phyloP scores from a whole-genome alignment of 2,329 filamentous ascomycete species.

The Hypomyces rosellus region DNA sequence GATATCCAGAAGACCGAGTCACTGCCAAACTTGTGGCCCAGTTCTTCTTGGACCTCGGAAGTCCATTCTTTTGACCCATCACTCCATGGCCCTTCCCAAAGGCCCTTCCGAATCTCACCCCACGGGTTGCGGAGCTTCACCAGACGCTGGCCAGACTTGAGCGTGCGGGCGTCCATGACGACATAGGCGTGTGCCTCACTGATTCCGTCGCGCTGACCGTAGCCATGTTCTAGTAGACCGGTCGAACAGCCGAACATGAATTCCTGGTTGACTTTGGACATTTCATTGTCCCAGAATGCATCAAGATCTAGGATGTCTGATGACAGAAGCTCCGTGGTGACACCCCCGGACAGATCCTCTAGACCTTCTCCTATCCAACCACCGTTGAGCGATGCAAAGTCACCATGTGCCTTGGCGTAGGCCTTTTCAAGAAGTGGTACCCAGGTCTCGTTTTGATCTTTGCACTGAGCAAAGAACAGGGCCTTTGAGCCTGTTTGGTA shows the following conservation, averaged over 20 bases:
- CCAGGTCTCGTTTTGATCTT: conserved; percentile 76
- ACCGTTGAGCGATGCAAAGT: conserved; percentile 64
- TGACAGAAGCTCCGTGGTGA: conserved; percentile 62
- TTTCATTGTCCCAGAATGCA: conserved; percentile 75
- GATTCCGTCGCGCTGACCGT: conserved; percentile 54
- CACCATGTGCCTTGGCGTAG: conserved; percentile 77
- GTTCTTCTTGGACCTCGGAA: conserved; percentile 48
- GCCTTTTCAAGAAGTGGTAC: conserved; percentile 75
- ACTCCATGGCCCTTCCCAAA: conserved; percentile 55
- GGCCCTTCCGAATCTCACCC: conserved; percentile 51
- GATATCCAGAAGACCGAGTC: conserved; percentile 61
- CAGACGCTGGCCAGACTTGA: conserved; percentile 47
- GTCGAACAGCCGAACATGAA: conserved; percentile 70
- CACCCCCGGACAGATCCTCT: conserved; percentile 59
- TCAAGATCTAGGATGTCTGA: conserved; percentile 72
- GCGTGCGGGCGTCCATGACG: conserved; percentile 50
- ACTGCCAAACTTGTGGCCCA: conserved; percentile 53
- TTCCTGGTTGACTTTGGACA: conserved; percentile 72
- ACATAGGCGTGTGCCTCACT: conserved; percentile 54
- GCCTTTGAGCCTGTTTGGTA: conserved; percentile 72
- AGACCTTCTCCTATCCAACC: conserved; percentile 61
- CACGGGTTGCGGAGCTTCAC: conserved; percentile 56
- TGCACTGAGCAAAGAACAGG: conserved; percentile 71
- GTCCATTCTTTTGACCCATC: conserved; percentile 59
- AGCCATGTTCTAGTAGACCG: conserved; percentile 57